Base-by-base conservation (phyloP, 306 rosid genomes). In the Boehmeria nivea region DNA sequence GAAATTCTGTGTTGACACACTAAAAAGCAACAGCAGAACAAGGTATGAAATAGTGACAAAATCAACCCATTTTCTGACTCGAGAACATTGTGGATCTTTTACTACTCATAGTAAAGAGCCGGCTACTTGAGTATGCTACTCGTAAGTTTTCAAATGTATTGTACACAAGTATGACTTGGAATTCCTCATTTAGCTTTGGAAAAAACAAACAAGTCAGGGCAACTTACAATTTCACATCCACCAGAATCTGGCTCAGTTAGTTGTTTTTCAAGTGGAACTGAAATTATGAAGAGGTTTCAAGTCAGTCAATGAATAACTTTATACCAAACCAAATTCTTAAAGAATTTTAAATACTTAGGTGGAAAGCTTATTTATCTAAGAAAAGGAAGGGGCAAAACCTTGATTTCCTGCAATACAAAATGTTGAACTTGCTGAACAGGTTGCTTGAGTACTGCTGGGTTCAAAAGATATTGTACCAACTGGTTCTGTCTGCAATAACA, bases 181-280 rank as follows among this genome's bases (percentile, higher is more conserved):
- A n/a, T n/a, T n/a, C n/a, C n/a, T n/a, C n/a, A n/a, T n/a, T n/a
- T n/a, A n/a, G n/a, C n/a, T n/a, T n/a, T n/a, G n/a, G n/a, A n/a
- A n/a, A n/a, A n/a, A 31, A 58, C 12, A 42, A 21, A 38, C 11
- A 6, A 22, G 46, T 63, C 43, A 57, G 40, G 45, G 43, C 42
- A 11, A 40, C 94, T 76, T 61, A 84, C 88, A 66, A 45, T 73
- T 69, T 73, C 65, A 71, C 58, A 68, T 48, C 76, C 78, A 42
- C 40, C 3, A 50, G 69, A 59, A 46, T 22, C 68, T 12, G 20
- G 28, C 33, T 57, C 65, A 43, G 50, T 46, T 56, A 28, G 40
- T 71, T 72, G 69, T 51, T 67, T 68, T 42, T 57, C 76, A 20
- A 50, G 27, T 59, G 52, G n/a, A 64, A 57, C 91, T 65, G 71